A percentile compares a stretch with the other conserved stretches of the same genome.
These are phyloP conservation scores for Sphaerulina musiva DNA, from an alignment of 2,329 filamentous ascomycete genomes.

Conservation along the genomic window DNA sequence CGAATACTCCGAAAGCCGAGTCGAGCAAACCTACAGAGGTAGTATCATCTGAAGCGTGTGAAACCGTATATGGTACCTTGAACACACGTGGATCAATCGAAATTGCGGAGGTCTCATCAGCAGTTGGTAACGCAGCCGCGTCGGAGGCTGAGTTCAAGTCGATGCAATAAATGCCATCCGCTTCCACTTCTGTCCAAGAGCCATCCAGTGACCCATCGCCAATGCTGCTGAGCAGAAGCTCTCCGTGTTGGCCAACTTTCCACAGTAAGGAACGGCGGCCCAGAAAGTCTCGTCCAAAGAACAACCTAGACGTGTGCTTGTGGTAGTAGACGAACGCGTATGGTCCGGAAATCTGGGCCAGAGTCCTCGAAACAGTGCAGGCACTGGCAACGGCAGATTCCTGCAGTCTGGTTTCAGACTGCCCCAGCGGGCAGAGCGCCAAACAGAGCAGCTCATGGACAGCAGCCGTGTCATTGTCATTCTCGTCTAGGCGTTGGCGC, in stretches of 20 bases:
- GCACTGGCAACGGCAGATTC: background rate
- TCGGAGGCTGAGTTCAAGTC: slow-evolving; percentile 40
- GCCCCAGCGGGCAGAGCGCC: background rate
- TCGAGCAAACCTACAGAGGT: slow-evolving; percentile 22
- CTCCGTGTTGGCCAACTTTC: slow-evolving; percentile 44
- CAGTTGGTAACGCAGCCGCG: background rate
- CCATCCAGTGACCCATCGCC: slow-evolving; percentile 46
- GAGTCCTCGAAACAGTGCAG: slow-evolving; percentile 8
- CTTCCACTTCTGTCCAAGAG: slow-evolving; percentile 73
- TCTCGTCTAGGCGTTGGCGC: slow-evolving; percentile 50
- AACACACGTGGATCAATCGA: slow-evolving; percentile 11
- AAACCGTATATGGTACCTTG: slow-evolving; percentile 20
- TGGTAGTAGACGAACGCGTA: slow-evolving; percentile 88
- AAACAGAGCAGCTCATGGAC: slow-evolving; percentile 55
- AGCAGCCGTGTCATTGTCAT: slow-evolving; percentile 69
- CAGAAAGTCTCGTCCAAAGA: slow-evolving; percentile 79
- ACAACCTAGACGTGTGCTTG: slow-evolving; percentile 54
- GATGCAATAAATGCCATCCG: slow-evolving; percentile 71
- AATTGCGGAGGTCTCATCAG: background rate
- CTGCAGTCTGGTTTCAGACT: background rate
- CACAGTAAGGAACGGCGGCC: slow-evolving; percentile 74
- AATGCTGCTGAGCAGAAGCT: slow-evolving; percentile 64
- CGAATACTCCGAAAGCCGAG: slow-evolving; percentile 10
- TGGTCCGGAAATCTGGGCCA: slow-evolving; percentile 51
- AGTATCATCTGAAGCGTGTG: slow-evolving; percentile 1